Conservation (phyloP, 2,329 filamentous ascomycete species). For the Stachybotrys chlorohalonatus region DNA sequence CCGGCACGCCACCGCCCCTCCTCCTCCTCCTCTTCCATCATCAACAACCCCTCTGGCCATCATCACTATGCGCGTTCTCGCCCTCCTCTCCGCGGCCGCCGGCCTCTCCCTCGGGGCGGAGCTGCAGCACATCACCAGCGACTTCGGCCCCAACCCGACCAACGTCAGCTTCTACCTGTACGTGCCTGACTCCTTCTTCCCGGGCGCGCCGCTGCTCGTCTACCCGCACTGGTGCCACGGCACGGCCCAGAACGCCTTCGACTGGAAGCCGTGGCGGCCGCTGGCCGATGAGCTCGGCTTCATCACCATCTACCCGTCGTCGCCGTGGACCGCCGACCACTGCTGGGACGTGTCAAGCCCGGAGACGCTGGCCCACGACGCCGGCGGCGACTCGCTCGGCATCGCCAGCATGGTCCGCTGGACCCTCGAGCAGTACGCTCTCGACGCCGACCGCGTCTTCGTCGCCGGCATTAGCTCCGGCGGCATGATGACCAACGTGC, state of each 20-base stretch:
- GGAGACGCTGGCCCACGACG: slow-evolving; percentile 37
- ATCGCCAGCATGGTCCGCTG: slow-evolving; percentile 46
- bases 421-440: slow-evolving; percentile 34
- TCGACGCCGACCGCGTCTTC: slow-evolving; percentile 37
- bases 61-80: neutral
- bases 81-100: neutral
- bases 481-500: slow-evolving; percentile 47
- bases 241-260: slow-evolving; percentile 38
- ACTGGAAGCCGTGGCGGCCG: slow-evolving; percentile 40
- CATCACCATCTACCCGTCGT: slow-evolving; percentile 35
- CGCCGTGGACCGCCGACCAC: slow-evolving; percentile 26
- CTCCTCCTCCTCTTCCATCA: neutral
- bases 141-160: slow-evolving; percentile 29
- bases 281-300: slow-evolving; percentile 45
- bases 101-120: neutral
- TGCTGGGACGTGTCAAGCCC: slow-evolving; percentile 52
- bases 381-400: slow-evolving; percentile 39
- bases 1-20: too few species aligned
- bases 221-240: slow-evolving; percentile 51
- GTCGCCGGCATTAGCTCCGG: slow-evolving; percentile 41
- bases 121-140: neutral
- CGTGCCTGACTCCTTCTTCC: slow-evolving; percentile 30
- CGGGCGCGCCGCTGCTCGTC: slow-evolving; percentile 41
- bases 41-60: neutral
- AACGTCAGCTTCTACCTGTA: slow-evolving; percentile 44